phyloP scores from a whole-genome alignment of 1,139 yeast species.

The Candida sojae region DNA sequence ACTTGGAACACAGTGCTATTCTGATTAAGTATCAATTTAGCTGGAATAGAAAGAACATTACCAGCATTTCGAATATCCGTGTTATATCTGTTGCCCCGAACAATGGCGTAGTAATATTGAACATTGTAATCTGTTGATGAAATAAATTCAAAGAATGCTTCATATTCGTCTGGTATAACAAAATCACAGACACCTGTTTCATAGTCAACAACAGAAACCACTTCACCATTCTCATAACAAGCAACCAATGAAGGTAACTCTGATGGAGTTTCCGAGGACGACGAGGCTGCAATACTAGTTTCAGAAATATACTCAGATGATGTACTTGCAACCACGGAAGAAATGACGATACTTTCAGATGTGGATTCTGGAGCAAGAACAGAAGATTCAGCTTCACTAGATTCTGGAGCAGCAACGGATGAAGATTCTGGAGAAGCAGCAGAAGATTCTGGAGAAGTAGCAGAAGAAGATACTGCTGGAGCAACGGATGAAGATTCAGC shows the following conservation, averaged over 20 bases:
- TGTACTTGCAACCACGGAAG: too few relatives aligned
- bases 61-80: constrained; percentile 41
- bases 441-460: too few relatives aligned
- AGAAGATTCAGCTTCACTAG: too few relatives aligned
- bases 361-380: too few relatives aligned
- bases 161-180: constrained; percentile 31
- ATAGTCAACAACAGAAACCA: constrained; percentile 38
- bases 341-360: too few relatives aligned
- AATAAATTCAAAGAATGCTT: constrained; percentile 27
- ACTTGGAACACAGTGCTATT: constrained; percentile 20
- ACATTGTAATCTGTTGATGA: constrained; percentile 34
- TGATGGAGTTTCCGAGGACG: too few relatives aligned
- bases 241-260: constrained; percentile 21
- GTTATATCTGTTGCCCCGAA: constrained; percentile 24
- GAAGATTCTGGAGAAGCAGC: too few relatives aligned
- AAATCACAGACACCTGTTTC: constrained; percentile 45
- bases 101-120: constrained; percentile 39
- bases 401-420: too few relatives aligned
- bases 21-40: constrained; percentile 24
- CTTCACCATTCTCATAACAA: constrained; percentile 36
- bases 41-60: constrained; percentile 35
- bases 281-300: neutral
- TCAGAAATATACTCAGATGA: too few relatives aligned
- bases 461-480: too few relatives aligned
- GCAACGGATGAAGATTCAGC: too few relatives aligned